A percentile compares a stretch with the other conserved stretches of the same genome.
phyloP scores from a whole-genome alignment of 2,329 filamentous ascomycete species.

The Fusarium miscanthi region DNA sequence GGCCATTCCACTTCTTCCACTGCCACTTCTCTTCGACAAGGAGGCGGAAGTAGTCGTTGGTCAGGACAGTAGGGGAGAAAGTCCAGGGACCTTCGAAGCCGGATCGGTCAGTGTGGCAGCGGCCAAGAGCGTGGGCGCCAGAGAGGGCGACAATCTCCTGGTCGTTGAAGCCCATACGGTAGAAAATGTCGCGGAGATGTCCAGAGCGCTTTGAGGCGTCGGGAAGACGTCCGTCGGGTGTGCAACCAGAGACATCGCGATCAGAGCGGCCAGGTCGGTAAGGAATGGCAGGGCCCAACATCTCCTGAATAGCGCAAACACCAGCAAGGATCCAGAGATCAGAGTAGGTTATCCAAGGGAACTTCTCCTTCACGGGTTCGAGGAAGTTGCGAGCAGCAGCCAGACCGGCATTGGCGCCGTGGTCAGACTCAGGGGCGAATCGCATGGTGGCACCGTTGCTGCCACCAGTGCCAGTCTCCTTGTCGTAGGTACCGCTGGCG shows the following conservation, averaged over 20 bases:
- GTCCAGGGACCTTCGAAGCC: conserved; percentile 93
- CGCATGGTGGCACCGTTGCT: conserved; percentile 98
- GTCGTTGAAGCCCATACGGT: conserved; percentile 98
- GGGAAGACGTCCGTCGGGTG: conserved; percentile 88
- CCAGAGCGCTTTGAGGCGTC: conserved; percentile 81
- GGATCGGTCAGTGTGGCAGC: conserved; percentile 88
- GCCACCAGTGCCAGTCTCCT: conserved; percentile 86
- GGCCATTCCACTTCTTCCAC: conserved; percentile 91
- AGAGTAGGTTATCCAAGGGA: conserved; percentile 96
- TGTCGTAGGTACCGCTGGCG: conserved; percentile 91
- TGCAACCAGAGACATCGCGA: conserved; percentile 83
- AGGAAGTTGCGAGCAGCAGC: conserved; percentile 90
- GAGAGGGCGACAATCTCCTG: conserved; percentile 92
- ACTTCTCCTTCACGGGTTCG: conserved; percentile 86
- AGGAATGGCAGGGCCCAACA: conserved; percentile 88
- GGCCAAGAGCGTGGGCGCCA: conserved; percentile 87
- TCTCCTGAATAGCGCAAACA: conserved; percentile 90
- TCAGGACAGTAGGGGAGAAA: conserved; percentile 89
- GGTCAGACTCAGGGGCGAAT: conserved; percentile 87
- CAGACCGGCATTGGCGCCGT: conserved; percentile 94
- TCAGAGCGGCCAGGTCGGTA: conserved; percentile 90
- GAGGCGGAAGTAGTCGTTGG: conserved; percentile 94
- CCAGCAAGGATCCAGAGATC: conserved; percentile 96
- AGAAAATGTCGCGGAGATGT: conserved; percentile 92
- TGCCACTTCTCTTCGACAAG: conserved; percentile 93